Evolutionary conservation across 495 filamentous ascomycete species (phyloP).

Genomic region (Margaritispora aquatica): DNA sequence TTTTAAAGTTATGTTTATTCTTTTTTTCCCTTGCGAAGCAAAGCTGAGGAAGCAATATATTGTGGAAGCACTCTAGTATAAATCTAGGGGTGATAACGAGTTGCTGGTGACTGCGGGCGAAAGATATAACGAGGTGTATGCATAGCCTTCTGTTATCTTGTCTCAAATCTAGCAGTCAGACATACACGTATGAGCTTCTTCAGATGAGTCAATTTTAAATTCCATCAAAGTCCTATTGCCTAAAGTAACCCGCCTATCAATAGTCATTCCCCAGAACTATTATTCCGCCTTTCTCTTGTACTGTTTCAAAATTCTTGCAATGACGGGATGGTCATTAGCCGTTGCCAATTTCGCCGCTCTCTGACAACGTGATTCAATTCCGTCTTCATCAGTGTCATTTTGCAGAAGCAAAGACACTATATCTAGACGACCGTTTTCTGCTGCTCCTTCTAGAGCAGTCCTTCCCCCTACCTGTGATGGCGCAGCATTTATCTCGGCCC

Average conservation of each 20-base stretch:
- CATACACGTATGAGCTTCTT: neutral
- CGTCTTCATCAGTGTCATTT: slow-evolving; percentile 8
- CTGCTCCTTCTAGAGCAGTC: slow-evolving; percentile 16
- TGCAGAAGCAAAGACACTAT: slow-evolving; percentile 16
- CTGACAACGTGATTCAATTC: neutral
- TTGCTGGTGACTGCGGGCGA: neutral
- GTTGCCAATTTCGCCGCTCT: slow-evolving; percentile 8
- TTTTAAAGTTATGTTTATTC: neutral
- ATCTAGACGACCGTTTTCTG: slow-evolving; percentile 17
- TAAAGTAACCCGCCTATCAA: neutral
- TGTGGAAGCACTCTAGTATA: neutral
- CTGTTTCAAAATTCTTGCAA: slow-evolving; percentile 7
- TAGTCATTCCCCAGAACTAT: neutral
- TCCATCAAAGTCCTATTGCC: neutral
- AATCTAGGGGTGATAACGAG: neutral
- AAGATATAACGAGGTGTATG: neutral
- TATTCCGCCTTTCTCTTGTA: slow-evolving; percentile 7
- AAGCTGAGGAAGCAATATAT: neutral
- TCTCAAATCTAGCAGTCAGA: neutral
- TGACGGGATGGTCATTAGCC: slow-evolving; percentile 6
- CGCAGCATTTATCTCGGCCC: slow-evolving; percentile 20
- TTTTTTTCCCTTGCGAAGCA: neutral
- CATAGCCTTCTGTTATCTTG: neutral
- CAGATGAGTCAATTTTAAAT: neutral
- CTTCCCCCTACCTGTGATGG: slow-evolving; percentile 1